phyloP scores from a whole-genome alignment of 257 asterid genomes.

The Ehretia macrophylla region DNA sequence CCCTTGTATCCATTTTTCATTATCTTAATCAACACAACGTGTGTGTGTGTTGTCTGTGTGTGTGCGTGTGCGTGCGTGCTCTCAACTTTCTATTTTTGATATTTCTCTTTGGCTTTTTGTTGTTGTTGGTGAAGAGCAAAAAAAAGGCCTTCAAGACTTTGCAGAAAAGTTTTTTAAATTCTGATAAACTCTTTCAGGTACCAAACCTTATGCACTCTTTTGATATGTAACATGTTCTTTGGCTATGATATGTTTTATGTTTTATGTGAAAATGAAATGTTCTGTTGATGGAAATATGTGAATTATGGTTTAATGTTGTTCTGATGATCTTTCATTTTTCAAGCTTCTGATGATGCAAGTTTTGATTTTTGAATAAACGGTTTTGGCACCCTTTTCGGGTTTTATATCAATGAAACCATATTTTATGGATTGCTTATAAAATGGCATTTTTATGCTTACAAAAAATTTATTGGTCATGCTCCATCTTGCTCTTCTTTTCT shows the following conservation, averaged over 20 bases:
- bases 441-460: no score
- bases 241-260: not conserved
- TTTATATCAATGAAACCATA: no score
- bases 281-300: not conserved
- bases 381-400: not conserved
- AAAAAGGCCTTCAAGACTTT: no score
- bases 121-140: not conserved
- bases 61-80: not conserved
- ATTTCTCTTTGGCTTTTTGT: not conserved
- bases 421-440: no score
- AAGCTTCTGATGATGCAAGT: no score
- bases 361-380: not conserved
- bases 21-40: not conserved
- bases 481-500: no score
- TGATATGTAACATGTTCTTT: no score
- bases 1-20: not conserved
- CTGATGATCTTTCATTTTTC: not conserved
- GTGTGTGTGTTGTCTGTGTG: not conserved
- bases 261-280: not conserved
- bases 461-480: no score
- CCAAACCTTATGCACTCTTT: not conserved
- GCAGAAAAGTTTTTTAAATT: no score
- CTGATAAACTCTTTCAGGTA: not conserved
- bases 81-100: not conserved
- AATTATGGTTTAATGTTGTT: not conserved